A percentile compares a stretch with the other conserved stretches of the same genome.
Conservation (phyloP, 345 rosid genomes). For the Excoecaria agallocha region DNA sequence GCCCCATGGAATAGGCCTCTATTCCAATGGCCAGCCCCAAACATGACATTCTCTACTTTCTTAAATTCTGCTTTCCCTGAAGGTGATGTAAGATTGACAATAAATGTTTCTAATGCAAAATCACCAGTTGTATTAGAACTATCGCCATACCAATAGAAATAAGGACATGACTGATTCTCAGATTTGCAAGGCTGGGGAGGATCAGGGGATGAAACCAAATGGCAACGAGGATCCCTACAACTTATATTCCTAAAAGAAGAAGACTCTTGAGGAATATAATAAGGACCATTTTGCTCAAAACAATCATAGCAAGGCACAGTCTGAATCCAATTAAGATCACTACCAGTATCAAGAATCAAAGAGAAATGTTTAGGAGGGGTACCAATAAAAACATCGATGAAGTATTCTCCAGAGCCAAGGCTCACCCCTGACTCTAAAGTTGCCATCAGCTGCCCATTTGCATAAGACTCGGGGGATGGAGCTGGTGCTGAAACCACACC, state of each 20-base stretch:
- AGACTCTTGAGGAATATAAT: constrained; percentile 65
- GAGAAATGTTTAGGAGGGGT: constrained; percentile 88
- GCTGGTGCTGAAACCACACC: constrained; percentile 17
- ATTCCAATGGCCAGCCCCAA: constrained; percentile 97
- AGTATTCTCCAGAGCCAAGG: constrained; percentile 88
- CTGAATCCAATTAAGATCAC: constrained; percentile 95
- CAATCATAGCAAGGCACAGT: constrained; percentile 85
- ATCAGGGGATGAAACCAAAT: constrained; percentile 69
- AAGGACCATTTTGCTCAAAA: constrained; percentile 76
- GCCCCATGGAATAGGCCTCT: constrained; percentile 81
- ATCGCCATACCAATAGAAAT: constrained; percentile 84
- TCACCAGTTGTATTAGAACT: constrained; percentile 88
- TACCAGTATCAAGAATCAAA: constrained; percentile 92
- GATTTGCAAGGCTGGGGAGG: constrained; percentile 59
- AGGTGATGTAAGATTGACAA: constrained; percentile 57
- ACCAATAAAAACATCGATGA: constrained; percentile 89
- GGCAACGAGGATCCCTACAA: constrained; percentile 66
- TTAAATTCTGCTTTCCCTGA: constrained; percentile 46
- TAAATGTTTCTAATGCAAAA: constrained; percentile 72
- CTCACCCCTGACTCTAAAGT: constrained; percentile 81
- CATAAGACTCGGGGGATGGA: constrained; percentile 32
- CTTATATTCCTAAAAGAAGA: constrained; percentile 58
- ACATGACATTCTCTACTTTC: constrained; percentile 66
- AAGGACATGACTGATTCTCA: constrained; percentile 73
- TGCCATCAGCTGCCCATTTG: constrained; percentile 61